Conservation (phyloP, 83 land plant species). For the Larix sibirica region DNA sequence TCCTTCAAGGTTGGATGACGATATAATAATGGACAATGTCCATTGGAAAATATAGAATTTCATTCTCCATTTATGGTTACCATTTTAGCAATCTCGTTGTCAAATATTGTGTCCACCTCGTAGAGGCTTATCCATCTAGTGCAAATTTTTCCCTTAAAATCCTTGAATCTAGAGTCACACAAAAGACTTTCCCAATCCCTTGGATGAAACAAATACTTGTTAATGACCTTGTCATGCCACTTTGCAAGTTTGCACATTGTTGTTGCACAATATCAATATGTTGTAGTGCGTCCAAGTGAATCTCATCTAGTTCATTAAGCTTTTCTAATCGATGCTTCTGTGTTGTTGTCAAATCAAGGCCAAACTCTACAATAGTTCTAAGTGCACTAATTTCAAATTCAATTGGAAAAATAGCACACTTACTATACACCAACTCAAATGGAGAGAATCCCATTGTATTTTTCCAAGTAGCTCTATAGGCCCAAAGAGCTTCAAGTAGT, state of each 20-base stretch:
- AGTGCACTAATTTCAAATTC: not conserved
- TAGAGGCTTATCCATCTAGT: not conserved
- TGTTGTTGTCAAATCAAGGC: not conserved
- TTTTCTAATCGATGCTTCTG: not conserved
- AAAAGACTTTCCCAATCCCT: not conserved
- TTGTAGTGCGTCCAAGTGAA: not conserved
- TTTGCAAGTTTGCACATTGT: not conserved
- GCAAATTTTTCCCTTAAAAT: not conserved
- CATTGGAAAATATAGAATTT: not conserved
- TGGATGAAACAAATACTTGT: not conserved
- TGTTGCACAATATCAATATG: not conserved
- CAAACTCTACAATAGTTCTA: not conserved
- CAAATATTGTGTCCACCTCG: not conserved
- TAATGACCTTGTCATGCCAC: not conserved
- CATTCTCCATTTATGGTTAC: not conserved
- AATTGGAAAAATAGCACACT: not conserved
- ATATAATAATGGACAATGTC: not conserved
- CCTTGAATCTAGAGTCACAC: not conserved
- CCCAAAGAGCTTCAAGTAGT: not conserved
- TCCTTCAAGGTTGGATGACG: not conserved
- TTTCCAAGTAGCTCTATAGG: not conserved
- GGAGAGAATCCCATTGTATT: not conserved
- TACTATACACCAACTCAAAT: not conserved
- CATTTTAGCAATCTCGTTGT: not conserved
- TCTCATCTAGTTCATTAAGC: not conserved